phyloP scores from a whole-genome alignment of 73 alveolate genomes.

The Paramecium bursaria region DNA sequence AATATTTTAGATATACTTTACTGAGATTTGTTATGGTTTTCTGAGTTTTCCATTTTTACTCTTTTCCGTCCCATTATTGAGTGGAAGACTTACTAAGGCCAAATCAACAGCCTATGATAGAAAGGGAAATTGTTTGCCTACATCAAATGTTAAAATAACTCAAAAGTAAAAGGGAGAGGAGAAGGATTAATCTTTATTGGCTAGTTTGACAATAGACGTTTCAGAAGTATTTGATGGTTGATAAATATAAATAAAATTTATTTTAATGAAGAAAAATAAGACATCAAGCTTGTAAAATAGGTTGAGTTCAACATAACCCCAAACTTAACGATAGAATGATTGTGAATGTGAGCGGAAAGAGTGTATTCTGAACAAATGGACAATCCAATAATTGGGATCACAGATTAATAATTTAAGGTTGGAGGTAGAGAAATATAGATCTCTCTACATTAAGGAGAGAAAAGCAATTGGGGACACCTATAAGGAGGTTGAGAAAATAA shows the following conservation, averaged over 20 bases:
- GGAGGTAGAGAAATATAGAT: constrained; percentile 29
- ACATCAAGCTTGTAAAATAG: neutral
- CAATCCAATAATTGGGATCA: neutral
- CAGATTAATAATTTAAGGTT: neutral
- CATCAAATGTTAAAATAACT: constrained; percentile 6
- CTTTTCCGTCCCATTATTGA: constrained; percentile 53
- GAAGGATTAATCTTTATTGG: constrained; percentile 2
- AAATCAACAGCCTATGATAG: constrained; percentile 69
- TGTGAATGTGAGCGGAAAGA: constrained; percentile 35
- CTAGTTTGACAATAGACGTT: constrained; percentile 27
- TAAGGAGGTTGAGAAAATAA: constrained; percentile 35
- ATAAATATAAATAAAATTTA: constrained; percentile 3
- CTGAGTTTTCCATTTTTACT: constrained; percentile 66
- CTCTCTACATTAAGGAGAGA: constrained; percentile 25
- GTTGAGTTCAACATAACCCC: no score
- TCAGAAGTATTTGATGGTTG: constrained; percentile 60
- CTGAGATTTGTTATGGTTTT: constrained; percentile 63
- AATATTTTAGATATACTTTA: constrained; percentile 25
- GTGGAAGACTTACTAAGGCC: constrained; percentile 62
- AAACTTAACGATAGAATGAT: no score
- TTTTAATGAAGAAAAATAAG: constrained; percentile 4
- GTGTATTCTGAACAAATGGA: constrained; percentile 5
- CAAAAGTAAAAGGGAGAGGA: neutral
- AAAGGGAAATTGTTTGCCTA: constrained; percentile 65
- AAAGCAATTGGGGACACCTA: constrained; percentile 27